A percentile compares a stretch with the other conserved stretches of the same genome.
phyloP scores from a whole-genome alignment of 2,329 filamentous ascomycete species.

The Penicillium sp. region DNA sequence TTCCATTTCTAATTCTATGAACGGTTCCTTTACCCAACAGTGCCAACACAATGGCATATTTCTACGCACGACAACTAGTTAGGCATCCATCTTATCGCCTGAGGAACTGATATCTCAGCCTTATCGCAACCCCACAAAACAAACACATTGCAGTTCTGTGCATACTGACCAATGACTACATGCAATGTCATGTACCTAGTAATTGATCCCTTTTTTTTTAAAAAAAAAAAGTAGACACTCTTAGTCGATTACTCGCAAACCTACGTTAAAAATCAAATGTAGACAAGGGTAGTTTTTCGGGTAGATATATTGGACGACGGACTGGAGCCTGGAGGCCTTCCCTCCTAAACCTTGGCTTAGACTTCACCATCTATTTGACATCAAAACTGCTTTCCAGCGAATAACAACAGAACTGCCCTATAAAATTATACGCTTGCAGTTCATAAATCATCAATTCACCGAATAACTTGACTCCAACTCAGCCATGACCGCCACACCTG shows the following conservation, averaged over 20 bases:
- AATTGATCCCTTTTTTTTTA: background rate
- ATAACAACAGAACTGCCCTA: background rate
- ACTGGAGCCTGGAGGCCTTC: background rate
- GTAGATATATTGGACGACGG: too few relatives aligned
- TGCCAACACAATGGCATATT: background rate
- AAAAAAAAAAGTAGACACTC: too few relatives aligned
- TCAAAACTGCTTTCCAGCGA: background rate
- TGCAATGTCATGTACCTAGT: too few relatives aligned
- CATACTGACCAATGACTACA: background rate
- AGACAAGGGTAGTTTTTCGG: background rate
- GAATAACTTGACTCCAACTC: background rate
- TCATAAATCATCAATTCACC: background rate
- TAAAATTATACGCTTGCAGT: background rate
- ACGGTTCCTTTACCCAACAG: too few relatives aligned
- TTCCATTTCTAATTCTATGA: too few relatives aligned
- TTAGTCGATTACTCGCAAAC: background rate
- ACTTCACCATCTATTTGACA: background rate
- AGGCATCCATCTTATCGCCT: background rate
- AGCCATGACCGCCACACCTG: conserved; percentile 9
- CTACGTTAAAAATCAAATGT: background rate
- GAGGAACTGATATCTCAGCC: background rate
- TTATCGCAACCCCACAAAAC: background rate
- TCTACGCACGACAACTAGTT: background rate
- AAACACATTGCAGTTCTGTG: background rate
- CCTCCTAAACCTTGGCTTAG: background rate